Percentiles rank a stretch among this genome's conserved stretches.
Evolutionary conservation across 169 alveolate genomes (phyloP).

Genomic region (Neospora caninum): DNA sequence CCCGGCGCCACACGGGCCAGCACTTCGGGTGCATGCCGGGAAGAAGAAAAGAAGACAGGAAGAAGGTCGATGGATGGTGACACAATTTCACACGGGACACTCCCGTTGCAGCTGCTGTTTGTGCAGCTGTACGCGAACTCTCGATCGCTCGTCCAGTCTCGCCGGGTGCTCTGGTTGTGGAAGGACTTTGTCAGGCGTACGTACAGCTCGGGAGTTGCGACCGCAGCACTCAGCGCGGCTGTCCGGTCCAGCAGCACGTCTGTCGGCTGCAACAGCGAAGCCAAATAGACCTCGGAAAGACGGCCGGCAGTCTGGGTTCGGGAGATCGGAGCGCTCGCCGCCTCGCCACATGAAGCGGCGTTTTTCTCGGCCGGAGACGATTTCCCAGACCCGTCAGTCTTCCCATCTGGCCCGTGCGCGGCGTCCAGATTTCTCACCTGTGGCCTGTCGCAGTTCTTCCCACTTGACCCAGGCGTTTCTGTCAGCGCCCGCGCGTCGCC

Average conservation of each 20-base stretch:
- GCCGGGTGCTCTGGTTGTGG: constrained; percentile 20
- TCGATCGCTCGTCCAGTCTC: constrained; percentile 37
- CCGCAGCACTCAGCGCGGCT: not conserved
- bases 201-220: not conserved
- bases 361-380: no score
- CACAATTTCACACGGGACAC: not conserved
- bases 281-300: not conserved
- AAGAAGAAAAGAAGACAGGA: not conserved
- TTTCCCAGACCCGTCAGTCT: no score
- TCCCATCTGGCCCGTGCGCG: no score
- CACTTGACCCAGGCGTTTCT: no score
- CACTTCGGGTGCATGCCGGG: not conserved
- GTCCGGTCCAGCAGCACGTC: constrained; percentile 25
- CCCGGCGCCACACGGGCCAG: not conserved
- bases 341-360: no score
- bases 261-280: constrained; percentile 32
- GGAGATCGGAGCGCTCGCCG: no score
- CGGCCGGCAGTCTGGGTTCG: not conserved
- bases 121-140: constrained; percentile 24
- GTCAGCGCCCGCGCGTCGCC: no score
- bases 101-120: constrained; percentile 29
- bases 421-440: no score
- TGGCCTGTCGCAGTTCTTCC: no score
- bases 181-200: not conserved
- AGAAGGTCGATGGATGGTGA: not conserved